Percentiles rank a stretch among this genome's conserved stretches.
These are phyloP conservation scores for Parathielavia hyrcaniae DNA, from an alignment of 495 filamentous ascomycete species.

Conservation along the genomic window DNA sequence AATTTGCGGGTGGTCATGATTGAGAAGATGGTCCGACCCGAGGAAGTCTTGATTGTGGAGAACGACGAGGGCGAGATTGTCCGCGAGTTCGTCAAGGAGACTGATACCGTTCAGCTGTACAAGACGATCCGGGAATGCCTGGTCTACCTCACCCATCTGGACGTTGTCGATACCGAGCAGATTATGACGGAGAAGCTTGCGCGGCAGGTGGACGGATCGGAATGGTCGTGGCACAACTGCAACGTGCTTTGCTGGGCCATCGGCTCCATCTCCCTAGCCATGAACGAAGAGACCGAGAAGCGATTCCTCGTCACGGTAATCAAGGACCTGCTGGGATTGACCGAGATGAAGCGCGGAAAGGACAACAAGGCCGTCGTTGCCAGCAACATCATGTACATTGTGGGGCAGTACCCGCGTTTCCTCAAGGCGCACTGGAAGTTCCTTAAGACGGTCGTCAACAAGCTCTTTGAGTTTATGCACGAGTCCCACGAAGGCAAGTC, in stretches of 20 bases:
- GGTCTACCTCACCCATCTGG: constrained; percentile 95
- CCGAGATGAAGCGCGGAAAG: constrained; percentile 98
- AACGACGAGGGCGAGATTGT: constrained; percentile 99
- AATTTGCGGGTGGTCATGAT: constrained; percentile 98
- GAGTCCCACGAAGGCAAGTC: constrained; percentile 91
- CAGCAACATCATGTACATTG: constrained; percentile 99
- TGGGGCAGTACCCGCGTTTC: constrained; percentile 96
- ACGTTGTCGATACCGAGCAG: constrained; percentile 92
- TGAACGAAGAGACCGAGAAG: constrained; percentile 99
- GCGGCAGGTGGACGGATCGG: constrained; percentile 84
- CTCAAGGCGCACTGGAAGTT: constrained; percentile 99
- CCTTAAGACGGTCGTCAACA: constrained; percentile 98
- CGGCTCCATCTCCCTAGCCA: constrained; percentile 94
- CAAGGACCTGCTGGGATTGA: constrained; percentile 95
- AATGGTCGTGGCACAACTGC: constrained; percentile 99
- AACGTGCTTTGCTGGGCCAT: constrained; percentile 99
- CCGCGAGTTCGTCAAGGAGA: constrained; percentile 97
- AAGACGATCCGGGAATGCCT: constrained; percentile 97
- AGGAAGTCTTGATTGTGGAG: constrained; percentile 98
- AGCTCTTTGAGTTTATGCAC: constrained; percentile 99
- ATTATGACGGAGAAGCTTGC: constrained; percentile 99
- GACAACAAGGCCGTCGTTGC: constrained; percentile 99
- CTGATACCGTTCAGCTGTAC: constrained; percentile 97
- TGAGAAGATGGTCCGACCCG: constrained; percentile 97
- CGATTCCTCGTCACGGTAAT: constrained; percentile 97